A percentile compares a stretch with the other conserved stretches of the same genome.
Conservation (phyloP, 2,329 filamentous ascomycete species). For the Colletotrichum musicola region DNA sequence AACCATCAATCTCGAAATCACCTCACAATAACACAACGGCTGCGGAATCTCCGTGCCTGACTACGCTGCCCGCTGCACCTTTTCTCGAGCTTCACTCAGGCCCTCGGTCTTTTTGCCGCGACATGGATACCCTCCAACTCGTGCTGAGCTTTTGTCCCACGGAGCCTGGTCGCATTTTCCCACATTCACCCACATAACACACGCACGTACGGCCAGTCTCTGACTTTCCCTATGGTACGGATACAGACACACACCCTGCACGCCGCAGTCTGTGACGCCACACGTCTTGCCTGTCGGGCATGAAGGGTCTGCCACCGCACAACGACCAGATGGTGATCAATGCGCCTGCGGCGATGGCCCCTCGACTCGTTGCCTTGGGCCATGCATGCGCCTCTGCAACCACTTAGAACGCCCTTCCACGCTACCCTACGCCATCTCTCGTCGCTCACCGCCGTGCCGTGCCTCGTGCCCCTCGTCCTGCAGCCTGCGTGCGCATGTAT, state of each 20-base stretch:
- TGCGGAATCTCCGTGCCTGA: neutral
- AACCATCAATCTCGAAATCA: slow-evolving; percentile 23
- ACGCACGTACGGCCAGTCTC: no score
- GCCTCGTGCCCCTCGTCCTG: neutral
- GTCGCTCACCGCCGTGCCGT: slow-evolving; percentile 1
- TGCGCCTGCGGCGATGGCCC: slow-evolving; percentile 13
- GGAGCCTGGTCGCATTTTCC: no score
- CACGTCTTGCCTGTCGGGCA: slow-evolving; percentile 32
- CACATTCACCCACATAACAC: no score
- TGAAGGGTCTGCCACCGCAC: slow-evolving; percentile 10
- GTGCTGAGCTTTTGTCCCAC: no score
- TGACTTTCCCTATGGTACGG: no score
- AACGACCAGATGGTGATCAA: slow-evolving; percentile 25
- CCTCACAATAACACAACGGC: neutral
- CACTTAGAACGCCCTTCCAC: slow-evolving; percentile 14
- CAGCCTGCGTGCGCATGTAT: neutral
- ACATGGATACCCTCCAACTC: no score
- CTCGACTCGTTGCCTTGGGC: slow-evolving; percentile 10
- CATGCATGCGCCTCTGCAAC: slow-evolving; percentile 10
- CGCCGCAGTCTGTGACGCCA: slow-evolving; percentile 28
- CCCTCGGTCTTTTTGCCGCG: no score
- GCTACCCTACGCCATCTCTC: slow-evolving; percentile 19
- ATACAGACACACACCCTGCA: slow-evolving; percentile 4
- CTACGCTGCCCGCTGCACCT: neutral
- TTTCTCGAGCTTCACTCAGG: no score